Evolutionary conservation across 257 asterid species (phyloP).

Genomic region (Solanum medicagineum): DNA sequence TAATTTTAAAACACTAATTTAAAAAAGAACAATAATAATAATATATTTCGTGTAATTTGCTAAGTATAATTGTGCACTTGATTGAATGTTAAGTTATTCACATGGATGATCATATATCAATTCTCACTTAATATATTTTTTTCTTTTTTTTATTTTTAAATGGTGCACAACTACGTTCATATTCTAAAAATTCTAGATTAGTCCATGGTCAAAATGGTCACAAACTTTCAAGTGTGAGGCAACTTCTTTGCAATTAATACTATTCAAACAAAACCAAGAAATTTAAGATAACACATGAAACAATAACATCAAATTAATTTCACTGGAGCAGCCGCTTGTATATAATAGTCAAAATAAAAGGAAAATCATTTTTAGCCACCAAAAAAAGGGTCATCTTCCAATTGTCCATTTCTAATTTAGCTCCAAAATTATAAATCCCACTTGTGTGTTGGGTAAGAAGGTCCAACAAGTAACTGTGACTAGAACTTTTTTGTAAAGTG

Average conservation of each 20-base stretch:
- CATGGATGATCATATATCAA: background rate
- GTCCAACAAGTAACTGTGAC: background rate
- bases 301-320: background rate
- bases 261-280: background rate
- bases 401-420: background rate
- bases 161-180: too few relatives aligned
- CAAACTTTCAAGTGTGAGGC: background rate
- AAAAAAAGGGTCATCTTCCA: background rate
- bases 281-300: background rate
- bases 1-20: too few relatives aligned
- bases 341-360: background rate
- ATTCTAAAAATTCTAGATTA: too few relatives aligned
- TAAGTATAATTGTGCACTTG: background rate
- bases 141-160: too few relatives aligned
- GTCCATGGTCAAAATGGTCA: accelerated
- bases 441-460: background rate
- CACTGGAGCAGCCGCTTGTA: background rate
- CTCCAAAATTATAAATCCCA: background rate
- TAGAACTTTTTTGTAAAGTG: background rate
- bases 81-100: too few relatives aligned
- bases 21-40: too few relatives aligned
- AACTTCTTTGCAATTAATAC: background rate
- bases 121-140: too few relatives aligned
- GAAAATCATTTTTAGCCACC: background rate
- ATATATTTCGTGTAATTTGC: background rate